Base-by-base conservation (phyloP, 495 filamentous ascomycete species). In the Aspergillus coremiiformis region DNA sequence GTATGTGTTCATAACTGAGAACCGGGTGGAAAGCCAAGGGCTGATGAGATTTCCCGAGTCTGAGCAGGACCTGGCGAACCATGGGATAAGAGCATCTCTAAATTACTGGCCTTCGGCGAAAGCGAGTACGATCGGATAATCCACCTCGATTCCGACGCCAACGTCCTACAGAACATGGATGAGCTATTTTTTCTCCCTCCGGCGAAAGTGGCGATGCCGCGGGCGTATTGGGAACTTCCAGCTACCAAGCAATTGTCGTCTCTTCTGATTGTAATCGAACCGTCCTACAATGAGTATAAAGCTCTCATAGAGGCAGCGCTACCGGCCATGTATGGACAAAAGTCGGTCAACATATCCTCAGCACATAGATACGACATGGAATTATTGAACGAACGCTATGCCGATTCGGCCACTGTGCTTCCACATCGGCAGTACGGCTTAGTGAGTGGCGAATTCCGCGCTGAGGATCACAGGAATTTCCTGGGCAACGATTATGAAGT, bases 351-450 rank as follows among this genome's bases (percentile, higher is more conserved):
- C 15, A n/a, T 24, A 0, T 29, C 44, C 11, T 48, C 27, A 39
- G 59, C 15, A 15, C 71, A 74, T 21, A 58, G 59, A 39, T 86
- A 81, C 44, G 83, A 89, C 52, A 87, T 87, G 84, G 86, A 90
- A 51, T 70, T 91, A 1, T 60, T 92, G 33, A 91, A 92, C 58
- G 61, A 70, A 1, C 77, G 86, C n/a, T 91, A 86, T 49, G 74
- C 68, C 0, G 75, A 84, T 22, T 79, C 64, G 27, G 86, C 86
- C 1, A 64, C 87, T 59, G 78, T 93, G 11, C 72, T 95, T 0
- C 89, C 89, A 3, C 89, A 92, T 59, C 77, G 84, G 19, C 78
- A 77, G 19, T 92, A 89, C 60, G 82, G 79, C 4, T 66, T 91
- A 7, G 59, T 90, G 4, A 83, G 82, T 21, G 80, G 80, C 4